A percentile compares a stretch with the other conserved stretches of the same genome.
phyloP scores from a whole-genome alignment of 2,329 filamentous ascomycete genomes.

The Hypoxylon sp. region DNA sequence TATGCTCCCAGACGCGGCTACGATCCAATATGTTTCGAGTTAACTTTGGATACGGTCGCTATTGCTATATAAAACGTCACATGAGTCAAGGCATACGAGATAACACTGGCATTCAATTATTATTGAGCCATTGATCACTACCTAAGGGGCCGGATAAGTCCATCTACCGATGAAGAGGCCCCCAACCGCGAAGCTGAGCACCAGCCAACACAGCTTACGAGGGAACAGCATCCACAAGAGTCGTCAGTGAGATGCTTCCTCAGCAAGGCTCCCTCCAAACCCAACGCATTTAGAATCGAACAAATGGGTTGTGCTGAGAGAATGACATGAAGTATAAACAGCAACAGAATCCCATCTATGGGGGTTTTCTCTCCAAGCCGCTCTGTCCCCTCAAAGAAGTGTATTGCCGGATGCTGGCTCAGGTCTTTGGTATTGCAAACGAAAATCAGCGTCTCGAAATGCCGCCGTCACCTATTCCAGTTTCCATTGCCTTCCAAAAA shows the following conservation, averaged over 20 bases:
- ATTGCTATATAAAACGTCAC: background rate
- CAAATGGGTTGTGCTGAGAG: conserved; percentile 48
- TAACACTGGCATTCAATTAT: conserved; percentile 39
- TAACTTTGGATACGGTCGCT: background rate
- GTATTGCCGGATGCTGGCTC: conserved; percentile 38
- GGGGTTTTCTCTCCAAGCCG: conserved; percentile 45
- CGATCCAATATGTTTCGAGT: background rate
- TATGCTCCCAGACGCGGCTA: background rate
- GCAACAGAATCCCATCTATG: conserved; percentile 43
- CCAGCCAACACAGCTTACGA: conserved; percentile 38
- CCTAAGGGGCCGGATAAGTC: conserved; percentile 44
- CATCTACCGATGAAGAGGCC: conserved; percentile 37
- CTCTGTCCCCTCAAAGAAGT: conserved; percentile 43
- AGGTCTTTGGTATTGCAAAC: conserved; percentile 44
- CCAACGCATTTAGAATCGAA: conserved; percentile 48
- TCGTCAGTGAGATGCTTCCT: conserved; percentile 53
- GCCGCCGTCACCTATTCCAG: conserved; percentile 40
- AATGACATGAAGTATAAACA: conserved; percentile 53
- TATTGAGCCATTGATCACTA: conserved; percentile 51
- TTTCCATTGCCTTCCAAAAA: conserved; percentile 41
- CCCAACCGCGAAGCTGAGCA: conserved; percentile 32
- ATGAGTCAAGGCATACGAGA: conserved; percentile 2
- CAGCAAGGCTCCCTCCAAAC: conserved; percentile 45
- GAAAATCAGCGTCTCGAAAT: conserved; percentile 40
- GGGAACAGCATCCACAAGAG: conserved; percentile 51